Evolutionary conservation across 1,284 basidiomycete species (phyloP).

Genomic region (Ustilago curta): DNA sequence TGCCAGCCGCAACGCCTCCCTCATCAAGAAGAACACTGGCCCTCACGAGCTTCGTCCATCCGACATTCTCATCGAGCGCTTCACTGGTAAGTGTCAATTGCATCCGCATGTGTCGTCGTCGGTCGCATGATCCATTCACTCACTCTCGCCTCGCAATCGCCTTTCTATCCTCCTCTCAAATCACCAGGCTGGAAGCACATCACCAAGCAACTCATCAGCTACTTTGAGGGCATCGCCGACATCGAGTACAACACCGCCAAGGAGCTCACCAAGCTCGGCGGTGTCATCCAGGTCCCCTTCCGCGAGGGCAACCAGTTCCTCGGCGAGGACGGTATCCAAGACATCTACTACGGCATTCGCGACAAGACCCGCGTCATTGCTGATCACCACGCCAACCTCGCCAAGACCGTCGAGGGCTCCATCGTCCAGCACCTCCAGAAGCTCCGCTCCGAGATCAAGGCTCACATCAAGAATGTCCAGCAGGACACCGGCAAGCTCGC

Average conservation of each 20-base stretch:
- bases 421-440: constrained; percentile 99
- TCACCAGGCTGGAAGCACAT: constrained; percentile 86
- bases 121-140: neutral
- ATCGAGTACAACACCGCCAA: constrained; percentile 84
- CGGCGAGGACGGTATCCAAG: constrained; percentile 73
- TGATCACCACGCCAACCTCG: constrained; percentile 95
- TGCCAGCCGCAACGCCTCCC: constrained; percentile 69
- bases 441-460: constrained; percentile 92
- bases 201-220: constrained; percentile 73
- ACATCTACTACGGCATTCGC: constrained; percentile 88
- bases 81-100: constrained; percentile 63
- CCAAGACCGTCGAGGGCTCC: constrained; percentile 93
- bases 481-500: constrained; percentile 97
- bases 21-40: constrained; percentile 71
- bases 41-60: constrained; percentile 88
- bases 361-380: constrained; percentile 95
- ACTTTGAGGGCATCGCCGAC: constrained; percentile 75
- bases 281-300: constrained; percentile 97
- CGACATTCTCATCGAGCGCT: constrained; percentile 94
- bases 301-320: constrained; percentile 79
- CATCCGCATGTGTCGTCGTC: neutral
- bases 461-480: constrained; percentile 96
- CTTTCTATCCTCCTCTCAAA: neutral
- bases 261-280: constrained; percentile 94
- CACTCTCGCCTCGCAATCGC: too few relatives aligned